A percentile compares a stretch with the other conserved stretches of the same genome.
Conservation (phyloP, 495 filamentous ascomycete species). For the Ascodesmis nigricans region DNA sequence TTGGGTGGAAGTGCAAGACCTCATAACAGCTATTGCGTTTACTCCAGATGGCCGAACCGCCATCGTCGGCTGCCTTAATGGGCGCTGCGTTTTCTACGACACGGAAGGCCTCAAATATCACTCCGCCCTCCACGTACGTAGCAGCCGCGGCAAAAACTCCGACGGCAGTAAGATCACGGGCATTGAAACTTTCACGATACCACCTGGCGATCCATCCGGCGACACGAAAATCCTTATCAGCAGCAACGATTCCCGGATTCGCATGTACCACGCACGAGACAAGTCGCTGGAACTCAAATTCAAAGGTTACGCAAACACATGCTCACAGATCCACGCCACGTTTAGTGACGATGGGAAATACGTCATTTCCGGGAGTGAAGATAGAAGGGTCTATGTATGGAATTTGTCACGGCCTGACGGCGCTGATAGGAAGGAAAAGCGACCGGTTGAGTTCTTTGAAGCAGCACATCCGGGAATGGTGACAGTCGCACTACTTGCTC, state of each 20-base stretch:
- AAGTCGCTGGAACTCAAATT: slow-evolving; percentile 74
- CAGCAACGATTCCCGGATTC: slow-evolving; percentile 87
- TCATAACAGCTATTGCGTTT: slow-evolving; percentile 85
- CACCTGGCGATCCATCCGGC: slow-evolving; percentile 37
- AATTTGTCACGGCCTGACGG: slow-evolving; percentile 34
- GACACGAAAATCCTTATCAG: slow-evolving; percentile 76
- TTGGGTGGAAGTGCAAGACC: slow-evolving; percentile 58
- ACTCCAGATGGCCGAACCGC: slow-evolving; percentile 76
- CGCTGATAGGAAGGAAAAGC: slow-evolving; percentile 49
- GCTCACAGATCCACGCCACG: slow-evolving; percentile 69
- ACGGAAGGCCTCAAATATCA: slow-evolving; percentile 75
- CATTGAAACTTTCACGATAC: slow-evolving; percentile 53
- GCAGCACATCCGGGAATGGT: slow-evolving; percentile 63
- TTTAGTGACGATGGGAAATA: slow-evolving; percentile 78
- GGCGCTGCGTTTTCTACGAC: slow-evolving; percentile 78
- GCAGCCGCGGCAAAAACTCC: slow-evolving; percentile 72
- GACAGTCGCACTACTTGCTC: slow-evolving; percentile 69
- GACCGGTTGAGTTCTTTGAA: slow-evolving; percentile 67
- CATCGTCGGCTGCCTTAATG: slow-evolving; percentile 73
- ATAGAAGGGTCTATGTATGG: slow-evolving; percentile 79
- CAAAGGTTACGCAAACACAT: slow-evolving; percentile 80
- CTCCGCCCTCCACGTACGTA: slow-evolving; percentile 72
- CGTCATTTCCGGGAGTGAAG: slow-evolving; percentile 86
- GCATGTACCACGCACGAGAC: slow-evolving; percentile 68
- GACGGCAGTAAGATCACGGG: slow-evolving; percentile 96